These are phyloP conservation scores for Wakefieldia striispora DNA, from an alignment of 768 basidiomycete genomes.

Conservation along the genomic window DNA sequence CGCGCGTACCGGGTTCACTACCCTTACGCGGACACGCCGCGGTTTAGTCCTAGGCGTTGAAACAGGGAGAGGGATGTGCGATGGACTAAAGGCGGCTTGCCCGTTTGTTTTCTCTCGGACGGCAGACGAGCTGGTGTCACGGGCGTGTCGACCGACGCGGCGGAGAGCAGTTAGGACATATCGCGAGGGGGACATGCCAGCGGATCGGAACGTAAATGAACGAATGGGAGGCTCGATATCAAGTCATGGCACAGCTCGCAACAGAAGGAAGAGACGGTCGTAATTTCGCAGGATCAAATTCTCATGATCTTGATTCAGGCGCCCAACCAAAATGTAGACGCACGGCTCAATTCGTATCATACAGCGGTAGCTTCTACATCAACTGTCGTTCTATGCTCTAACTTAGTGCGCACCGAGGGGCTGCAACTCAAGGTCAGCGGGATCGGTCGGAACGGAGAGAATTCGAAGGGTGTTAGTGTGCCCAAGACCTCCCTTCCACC, in stretches of 20 bases:
- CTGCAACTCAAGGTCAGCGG: constrained; percentile 74
- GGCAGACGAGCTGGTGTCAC: constrained; percentile 21
- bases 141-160: not conserved
- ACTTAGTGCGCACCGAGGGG: constrained; percentile 41
- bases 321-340: too few species aligned
- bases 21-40: constrained; percentile 55
- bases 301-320: too few species aligned
- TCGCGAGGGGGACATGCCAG: constrained; percentile 6
- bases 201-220: not conserved
- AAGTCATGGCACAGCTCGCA: not conserved
- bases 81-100: constrained; percentile 32
- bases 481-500: constrained; percentile 98
- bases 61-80: constrained; percentile 55
- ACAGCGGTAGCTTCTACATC: constrained; percentile 11
- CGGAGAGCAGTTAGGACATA: constrained; percentile 6
- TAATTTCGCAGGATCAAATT: too few species aligned
- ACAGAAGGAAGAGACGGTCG: too few species aligned
- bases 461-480: constrained; percentile 92
- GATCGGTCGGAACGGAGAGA: constrained; percentile 78
- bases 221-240: not conserved
- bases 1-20: constrained; percentile 48
- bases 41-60: constrained; percentile 52
- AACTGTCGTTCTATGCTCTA: constrained; percentile 2
- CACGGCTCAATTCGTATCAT: constrained; percentile 2
- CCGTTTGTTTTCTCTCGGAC: constrained; percentile 39